Evolutionary conservation across 768 basidiomycete species (phyloP), one percentile per base, ranked within the genome.

Genomic region (Dioszegia aurantiaca): DNA sequence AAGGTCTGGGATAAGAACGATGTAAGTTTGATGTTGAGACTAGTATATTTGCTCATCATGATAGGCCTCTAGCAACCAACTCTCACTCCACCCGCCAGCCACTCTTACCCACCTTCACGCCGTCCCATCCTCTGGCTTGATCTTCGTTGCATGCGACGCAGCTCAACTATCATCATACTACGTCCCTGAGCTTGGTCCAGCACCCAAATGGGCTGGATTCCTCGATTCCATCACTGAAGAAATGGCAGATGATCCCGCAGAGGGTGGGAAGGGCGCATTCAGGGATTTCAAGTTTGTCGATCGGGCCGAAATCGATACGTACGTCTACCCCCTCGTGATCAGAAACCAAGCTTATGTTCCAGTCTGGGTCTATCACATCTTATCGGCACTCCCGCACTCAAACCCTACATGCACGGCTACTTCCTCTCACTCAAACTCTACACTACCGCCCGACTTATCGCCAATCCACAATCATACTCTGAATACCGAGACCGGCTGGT

Each of bases 351-450:
- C 43, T 60, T 17, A 30, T 44, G 1, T 26, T 24, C 16, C 36
- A 94, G 91, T 33, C 85, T 99, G 61, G 89, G 92, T n/a, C 78
- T 99, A 74, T 88, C 92, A 65, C 90, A 94, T 74, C 89, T 99
- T 67, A 80, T 95, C 63, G 95, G 95, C 49, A 94, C 93, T 4
- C 86, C 91, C 21, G 85, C 88, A 17, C 88, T 98, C 81, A 94
- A 94, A 77, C 95, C 95, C 3, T 99, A 98, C 79, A 97, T 99
- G 94, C 95, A 99, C 77, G 95, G 95, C 41, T 98, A 93, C 84
- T 98, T 99, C 80, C 78, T 97, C 62, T 89, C 92, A 4, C 85
- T 98, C 78, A 90, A 91, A 69, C 84, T 98, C 4, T 98, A 98
- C 80, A 90, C 93, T 67, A 87, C 93, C 49, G 95, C 95, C 1